Evolutionary conservation across 2,329 filamentous ascomycete genomes (phyloP), one percentile per base, ranked within the genome.

Genomic region (Penicillium hordei): DNA sequence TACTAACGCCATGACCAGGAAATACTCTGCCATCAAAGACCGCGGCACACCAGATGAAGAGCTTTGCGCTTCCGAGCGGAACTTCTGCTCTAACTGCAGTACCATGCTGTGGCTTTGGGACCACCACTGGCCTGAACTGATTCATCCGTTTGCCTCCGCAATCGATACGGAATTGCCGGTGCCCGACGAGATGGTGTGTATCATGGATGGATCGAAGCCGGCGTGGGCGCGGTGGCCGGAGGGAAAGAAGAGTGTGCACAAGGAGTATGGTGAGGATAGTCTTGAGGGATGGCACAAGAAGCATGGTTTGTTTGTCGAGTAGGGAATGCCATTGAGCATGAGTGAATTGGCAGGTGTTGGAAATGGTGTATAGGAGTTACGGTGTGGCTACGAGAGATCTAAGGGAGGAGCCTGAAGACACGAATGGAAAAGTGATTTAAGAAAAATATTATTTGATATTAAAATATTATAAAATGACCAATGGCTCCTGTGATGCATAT

Each of bases 21-120:
- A 78, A 71, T 81, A 81, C 60, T 72, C 60, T 6, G 78, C 73
- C 0, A 74, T 78, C 52, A 76, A 78, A 64, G 71, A 78, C 50
- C 74, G 78, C 29, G 78, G 78, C 45, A 79, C 69, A 12, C 65
- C 73, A 0, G 65, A 73, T 1, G 72, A 78, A 51, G 50, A 72
- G 52, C 63, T 64, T 46, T 79, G 74, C 60, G 73, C 70, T 0
- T 79, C 77, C 0, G 76, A 81, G 65, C 72, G 79, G 12, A 79
- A 71, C 61, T 81, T 81, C 60, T 81, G 78, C 63, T 75, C 73
- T 3, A 76, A 78, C 49, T 81, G 79, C 65, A 75, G 77, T 48
- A 72, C 72, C 5, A 79, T 80, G 77, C 66, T 80, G 6, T 80
- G 78, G 79, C 61, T 81, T 4, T 80, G 76, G 75, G 78, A 81